A percentile compares a stretch with the other conserved stretches of the same genome.
phyloP scores from a whole-genome alignment of 768 basidiomycete genomes.

The Auricularia auricula-judae region DNA sequence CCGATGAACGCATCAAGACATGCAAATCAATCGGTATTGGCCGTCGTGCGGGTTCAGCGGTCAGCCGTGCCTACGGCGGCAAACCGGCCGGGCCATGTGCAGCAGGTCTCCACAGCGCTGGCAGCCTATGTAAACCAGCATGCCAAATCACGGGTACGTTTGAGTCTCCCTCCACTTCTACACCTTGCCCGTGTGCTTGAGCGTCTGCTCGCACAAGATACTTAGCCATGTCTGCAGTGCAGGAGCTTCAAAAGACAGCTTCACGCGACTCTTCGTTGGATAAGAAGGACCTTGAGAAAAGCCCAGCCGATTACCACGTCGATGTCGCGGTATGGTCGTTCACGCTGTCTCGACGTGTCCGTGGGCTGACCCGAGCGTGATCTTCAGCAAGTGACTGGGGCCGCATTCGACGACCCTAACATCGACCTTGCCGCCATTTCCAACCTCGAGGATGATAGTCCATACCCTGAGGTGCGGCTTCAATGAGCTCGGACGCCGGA shows the following conservation, averaged over 20 bases:
- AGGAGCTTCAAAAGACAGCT: not conserved
- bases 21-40: no score
- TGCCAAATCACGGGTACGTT: no score
- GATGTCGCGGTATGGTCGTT: not conserved
- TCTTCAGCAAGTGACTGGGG: not conserved
- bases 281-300: not conserved
- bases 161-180: not conserved
- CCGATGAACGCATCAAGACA: no score
- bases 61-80: no score
- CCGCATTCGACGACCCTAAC: conserved; percentile 26
- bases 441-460: conserved; percentile 52
- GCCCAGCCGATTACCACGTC: not conserved
- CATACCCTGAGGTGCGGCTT: conserved; percentile 51
- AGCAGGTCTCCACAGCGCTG: no score
- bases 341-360: no score
- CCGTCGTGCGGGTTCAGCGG: no score
- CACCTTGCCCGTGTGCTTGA: not conserved
- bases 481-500: not conserved
- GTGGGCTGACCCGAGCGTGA: not conserved
- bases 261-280: not conserved
- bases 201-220: not conserved
- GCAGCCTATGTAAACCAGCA: no score
- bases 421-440: conserved; percentile 22
- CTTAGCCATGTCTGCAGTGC: not conserved
- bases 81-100: no score